These are phyloP conservation scores for Digitaria exilis DNA, from an alignment of 202 grass and related monocot species.

Conservation along the genomic window DNA sequence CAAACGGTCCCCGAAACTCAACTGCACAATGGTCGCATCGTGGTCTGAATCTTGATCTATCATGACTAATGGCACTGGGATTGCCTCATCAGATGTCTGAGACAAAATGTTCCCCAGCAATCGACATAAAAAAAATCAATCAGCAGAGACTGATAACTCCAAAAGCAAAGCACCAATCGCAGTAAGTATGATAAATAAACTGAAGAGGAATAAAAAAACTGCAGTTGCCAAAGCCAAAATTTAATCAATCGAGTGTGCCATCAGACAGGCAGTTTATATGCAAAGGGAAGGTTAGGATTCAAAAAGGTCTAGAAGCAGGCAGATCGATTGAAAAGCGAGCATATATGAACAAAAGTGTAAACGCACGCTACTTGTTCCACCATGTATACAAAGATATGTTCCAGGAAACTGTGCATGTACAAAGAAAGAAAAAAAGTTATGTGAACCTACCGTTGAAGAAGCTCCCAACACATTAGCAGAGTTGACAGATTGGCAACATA, in stretches of 20 bases:
- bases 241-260: not conserved
- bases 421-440: not conserved
- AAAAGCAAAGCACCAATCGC: not conserved
- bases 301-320: conserved; percentile 10
- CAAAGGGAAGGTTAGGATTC: not conserved
- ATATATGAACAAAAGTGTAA: not conserved
- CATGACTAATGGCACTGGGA: conserved; percentile 78
- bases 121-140: not conserved
- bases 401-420: not conserved
- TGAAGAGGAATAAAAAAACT: not conserved
- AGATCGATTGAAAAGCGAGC: not conserved
- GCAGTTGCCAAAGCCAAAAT: not conserved
- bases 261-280: not conserved
- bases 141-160: not conserved
- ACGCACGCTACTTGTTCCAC: too few relatives aligned
- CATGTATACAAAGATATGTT: not conserved
- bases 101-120: conserved; percentile 1
- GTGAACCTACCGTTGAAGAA: conserved; percentile 49
- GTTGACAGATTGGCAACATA: conserved; percentile 56
- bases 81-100: conserved; percentile 62
- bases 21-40: conserved; percentile 83
- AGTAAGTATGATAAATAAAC: not conserved
- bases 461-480: conserved; percentile 61
- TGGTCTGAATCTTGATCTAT: conserved; percentile 96
- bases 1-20: conserved; percentile 93